Evolutionary conservation across 2,329 filamentous ascomycete species (phyloP).

Genomic region (Pseudogymnoascus sp.): DNA sequence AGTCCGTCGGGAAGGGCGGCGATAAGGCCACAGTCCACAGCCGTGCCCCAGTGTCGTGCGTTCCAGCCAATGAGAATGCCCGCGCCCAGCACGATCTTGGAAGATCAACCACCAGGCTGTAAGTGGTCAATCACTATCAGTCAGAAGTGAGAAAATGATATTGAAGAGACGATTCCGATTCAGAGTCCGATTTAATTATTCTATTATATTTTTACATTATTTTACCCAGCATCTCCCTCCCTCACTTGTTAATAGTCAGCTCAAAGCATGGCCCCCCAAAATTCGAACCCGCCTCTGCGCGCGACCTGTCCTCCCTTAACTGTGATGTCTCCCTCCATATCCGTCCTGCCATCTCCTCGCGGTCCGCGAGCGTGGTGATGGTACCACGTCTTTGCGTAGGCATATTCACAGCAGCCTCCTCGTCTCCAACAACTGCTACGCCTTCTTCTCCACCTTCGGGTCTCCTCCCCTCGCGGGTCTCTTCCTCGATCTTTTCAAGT

Average conservation of each 20-base stretch:
- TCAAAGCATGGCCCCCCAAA: neutral
- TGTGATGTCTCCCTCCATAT: neutral
- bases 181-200: no score
- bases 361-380: neutral
- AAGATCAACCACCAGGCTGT: neutral
- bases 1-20: neutral
- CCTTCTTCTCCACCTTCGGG: neutral
- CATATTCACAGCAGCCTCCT: neutral
- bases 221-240: neutral
- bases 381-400: neutral
- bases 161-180: neutral
- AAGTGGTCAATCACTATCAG: neutral
- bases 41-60: neutral
- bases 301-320: neutral
- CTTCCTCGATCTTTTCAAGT: constrained; percentile 15
- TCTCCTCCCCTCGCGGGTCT: neutral
- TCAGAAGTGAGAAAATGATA: neutral
- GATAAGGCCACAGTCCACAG: constrained; percentile 4
- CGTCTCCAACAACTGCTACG: neutral
- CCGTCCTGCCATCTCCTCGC: neutral
- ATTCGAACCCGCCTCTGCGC: neutral
- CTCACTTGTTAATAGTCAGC: neutral
- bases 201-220: neutral
- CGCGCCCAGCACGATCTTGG: neutral
- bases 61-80: neutral